These are phyloP conservation scores for Stenogyne calaminthoides DNA, from an alignment of 305 asterid species.

Conservation along the genomic window DNA sequence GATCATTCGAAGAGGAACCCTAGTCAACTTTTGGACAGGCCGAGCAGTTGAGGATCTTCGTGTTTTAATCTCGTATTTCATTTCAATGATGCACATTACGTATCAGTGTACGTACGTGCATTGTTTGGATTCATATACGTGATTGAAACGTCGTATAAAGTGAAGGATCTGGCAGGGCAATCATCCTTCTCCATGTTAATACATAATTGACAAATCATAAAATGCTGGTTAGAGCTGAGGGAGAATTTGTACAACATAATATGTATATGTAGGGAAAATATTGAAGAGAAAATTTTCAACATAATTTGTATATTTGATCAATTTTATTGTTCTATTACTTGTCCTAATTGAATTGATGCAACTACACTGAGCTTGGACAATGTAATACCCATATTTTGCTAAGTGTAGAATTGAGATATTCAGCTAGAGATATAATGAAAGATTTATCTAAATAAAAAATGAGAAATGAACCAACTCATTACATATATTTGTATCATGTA, in stretches of 20 bases:
- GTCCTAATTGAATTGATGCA: neutral
- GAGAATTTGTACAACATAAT: slow-evolving; percentile 1
- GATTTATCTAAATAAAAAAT: no score
- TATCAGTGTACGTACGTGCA: neutral
- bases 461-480: no score
- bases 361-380: neutral
- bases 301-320: neutral
- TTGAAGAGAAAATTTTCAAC: neutral
- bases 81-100: neutral
- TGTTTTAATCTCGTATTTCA: neutral
- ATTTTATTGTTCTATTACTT: neutral
- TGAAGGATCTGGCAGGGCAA: neutral
- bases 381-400: no score
- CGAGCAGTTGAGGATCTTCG: slow-evolving; percentile 24
- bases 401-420: no score
- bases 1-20: slow-evolving; percentile 38
- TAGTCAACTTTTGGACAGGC: slow-evolving; percentile 34
- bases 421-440: no score
- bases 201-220: neutral
- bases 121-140: neutral
- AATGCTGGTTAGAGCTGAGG: neutral
- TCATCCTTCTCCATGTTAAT: neutral
- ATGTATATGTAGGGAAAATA: neutral
- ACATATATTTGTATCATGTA: no score
- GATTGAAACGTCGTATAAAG: neutral